phyloP scores from a whole-genome alignment of 1,284 basidiomycete genomes.

The Mycena sp. region DNA sequence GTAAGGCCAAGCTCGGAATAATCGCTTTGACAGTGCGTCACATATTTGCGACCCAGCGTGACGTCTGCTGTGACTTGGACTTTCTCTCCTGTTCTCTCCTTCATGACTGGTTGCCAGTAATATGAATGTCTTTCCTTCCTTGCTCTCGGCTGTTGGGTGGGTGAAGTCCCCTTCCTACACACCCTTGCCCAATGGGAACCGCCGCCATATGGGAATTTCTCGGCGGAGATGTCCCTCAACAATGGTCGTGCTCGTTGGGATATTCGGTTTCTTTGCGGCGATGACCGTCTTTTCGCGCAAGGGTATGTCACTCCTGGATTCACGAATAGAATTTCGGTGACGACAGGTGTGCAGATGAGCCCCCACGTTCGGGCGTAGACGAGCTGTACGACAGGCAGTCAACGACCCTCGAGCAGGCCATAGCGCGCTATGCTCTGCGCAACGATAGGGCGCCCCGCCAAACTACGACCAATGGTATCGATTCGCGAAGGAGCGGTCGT shows the following conservation, averaged over 20 bases:
- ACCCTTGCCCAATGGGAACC: too few relatives aligned
- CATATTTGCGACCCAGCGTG: too few relatives aligned
- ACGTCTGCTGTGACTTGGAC: too few relatives aligned
- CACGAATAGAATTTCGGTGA: background rate
- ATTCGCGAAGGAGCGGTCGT: background rate
- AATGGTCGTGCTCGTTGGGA: background rate
- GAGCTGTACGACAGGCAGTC: constrained; percentile 3
- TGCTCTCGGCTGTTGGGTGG: too few relatives aligned
- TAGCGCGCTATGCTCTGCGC: constrained; percentile 1
- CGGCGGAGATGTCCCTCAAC: too few relatives aligned
- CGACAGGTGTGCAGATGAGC: background rate
- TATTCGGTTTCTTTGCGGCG: background rate
- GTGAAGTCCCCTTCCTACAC: too few relatives aligned
- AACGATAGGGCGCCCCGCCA: constrained; percentile 3
- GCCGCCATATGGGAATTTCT: too few relatives aligned
- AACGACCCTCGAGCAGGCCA: constrained; percentile 1
- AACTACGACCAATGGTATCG: constrained; percentile 3
- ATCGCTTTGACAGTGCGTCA: too few relatives aligned
- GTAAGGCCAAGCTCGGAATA: too few relatives aligned
- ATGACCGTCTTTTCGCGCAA: background rate
- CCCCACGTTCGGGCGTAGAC: background rate
- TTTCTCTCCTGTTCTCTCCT: too few relatives aligned
- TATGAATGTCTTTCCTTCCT: too few relatives aligned
- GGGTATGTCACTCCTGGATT: background rate
- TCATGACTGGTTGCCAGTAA: too few relatives aligned